Evolutionary conservation across 768 basidiomycete genomes (phyloP), one percentile per base, ranked within the genome.

Genomic region (Tubosaeta brunneosetosa): DNA sequence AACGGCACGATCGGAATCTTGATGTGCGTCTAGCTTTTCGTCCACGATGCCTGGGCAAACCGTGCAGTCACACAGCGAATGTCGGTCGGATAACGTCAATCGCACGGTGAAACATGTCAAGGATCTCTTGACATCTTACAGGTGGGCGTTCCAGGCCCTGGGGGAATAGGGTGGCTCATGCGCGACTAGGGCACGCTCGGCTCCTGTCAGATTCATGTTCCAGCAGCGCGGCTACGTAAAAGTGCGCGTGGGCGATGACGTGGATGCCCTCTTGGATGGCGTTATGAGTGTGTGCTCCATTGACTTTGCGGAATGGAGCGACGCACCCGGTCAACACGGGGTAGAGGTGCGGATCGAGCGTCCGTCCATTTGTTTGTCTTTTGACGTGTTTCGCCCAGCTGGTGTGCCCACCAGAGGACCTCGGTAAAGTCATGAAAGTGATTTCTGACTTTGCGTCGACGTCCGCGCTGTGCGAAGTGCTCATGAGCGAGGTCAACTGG

Each of bases 151-250:
- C 11, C 19, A 22, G 6, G 6, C 25, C 14, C 11, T 8, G 11
- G 1, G 29, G 14, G 14, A 13, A 32, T 38, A 26, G 47, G 47
- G 44, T 12, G 19, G 33, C 47, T 52, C 47, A 51, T 43, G 13
- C 22, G 44, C 29, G 12, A n/a, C 55, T 37, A 86, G 85, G 40
- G 83, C 81, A 33, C 83, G 79, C 34, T 69, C 82, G 36, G 73
- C 85, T 3, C 78, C 84, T 0, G 84, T 86, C 25, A 79, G 77
- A 55, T 87, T 80, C 63, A 79, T 86, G 75, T 87, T 87, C 59
- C 69, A 73, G 52, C 74, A 79, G 27, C 71, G 74, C 61, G 85
- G 84, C 16, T 72, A 72, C 49, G 74, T 86, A 32, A 74, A 70
- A 50, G 72, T 83, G 16, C 60, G 72, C 14, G 52, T 78, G 10